phyloP scores from a whole-genome alignment of 164 flowering plant species.

The Santalum album region DNA sequence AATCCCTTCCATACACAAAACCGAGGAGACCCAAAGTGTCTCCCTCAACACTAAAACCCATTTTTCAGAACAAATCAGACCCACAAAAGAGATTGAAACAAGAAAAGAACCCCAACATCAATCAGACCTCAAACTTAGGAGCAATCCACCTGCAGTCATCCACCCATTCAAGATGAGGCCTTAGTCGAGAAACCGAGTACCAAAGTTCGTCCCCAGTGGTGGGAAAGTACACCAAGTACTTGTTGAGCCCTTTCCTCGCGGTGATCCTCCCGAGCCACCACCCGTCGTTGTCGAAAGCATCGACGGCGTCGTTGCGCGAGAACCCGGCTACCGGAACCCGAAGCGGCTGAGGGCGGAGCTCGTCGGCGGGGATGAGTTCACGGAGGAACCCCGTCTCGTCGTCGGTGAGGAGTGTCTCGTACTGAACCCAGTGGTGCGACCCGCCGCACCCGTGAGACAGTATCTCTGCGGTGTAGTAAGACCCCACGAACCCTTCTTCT shows the following conservation, averaged over 20 bases:
- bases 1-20: too few relatives aligned
- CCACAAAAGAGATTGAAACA: too few relatives aligned
- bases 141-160: neutral
- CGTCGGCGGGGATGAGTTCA: slow-evolving; percentile 4
- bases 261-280: slow-evolving; percentile 12
- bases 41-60: too few relatives aligned
- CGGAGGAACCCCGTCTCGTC: neutral
- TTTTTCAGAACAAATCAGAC: too few relatives aligned
- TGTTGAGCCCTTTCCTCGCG: neutral
- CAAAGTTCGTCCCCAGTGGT: slow-evolving; percentile 1
- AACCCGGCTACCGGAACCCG: neutral
- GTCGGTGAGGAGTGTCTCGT: slow-evolving; percentile 9
- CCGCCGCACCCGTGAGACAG: neutral
- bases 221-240: slow-evolving; percentile 6
- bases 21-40: too few relatives aligned
- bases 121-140: too few relatives aligned
- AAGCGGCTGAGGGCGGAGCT: slow-evolving; percentile 14
- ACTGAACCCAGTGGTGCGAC: slow-evolving; percentile 5
- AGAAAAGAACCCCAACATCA: too few relatives aligned
- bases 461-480: slow-evolving; percentile 8
- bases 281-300: slow-evolving; percentile 17
- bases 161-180: slow-evolving; percentile 13
- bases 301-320: slow-evolving; percentile 1
- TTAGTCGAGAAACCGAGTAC: neutral
- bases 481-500: slow-evolving; percentile 9